Conservation (phyloP, 768 basidiomycete genomes). For the Pleurotus eryngii region DNA sequence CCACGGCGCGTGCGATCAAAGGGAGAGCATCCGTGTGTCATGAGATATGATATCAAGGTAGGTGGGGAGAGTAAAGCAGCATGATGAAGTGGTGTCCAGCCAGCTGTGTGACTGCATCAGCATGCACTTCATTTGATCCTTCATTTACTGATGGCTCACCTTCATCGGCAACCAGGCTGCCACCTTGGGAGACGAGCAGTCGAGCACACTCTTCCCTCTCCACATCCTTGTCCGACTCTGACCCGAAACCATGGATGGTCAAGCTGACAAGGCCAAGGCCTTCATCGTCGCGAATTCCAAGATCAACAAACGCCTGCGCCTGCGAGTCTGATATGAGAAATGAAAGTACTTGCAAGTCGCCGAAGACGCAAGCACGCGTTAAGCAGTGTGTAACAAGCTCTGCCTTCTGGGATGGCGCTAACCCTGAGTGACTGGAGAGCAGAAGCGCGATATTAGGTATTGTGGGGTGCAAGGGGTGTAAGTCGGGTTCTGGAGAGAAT, state of each 20-base stretch:
- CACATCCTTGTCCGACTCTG: conserved; percentile 77
- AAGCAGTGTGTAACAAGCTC: conserved; percentile 74
- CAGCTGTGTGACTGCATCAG: conserved; percentile 45
- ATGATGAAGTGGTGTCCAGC: conserved; percentile 95
- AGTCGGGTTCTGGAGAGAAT: conserved; percentile 72
- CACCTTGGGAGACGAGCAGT: conserved; percentile 74
- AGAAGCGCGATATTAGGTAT: conserved; percentile 57
- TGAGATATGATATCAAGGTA: conserved; percentile 85
- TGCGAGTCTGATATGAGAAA: conserved; percentile 68
- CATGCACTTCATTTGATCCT: background rate
- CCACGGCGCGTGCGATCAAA: conserved; percentile 74
- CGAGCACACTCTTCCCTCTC: conserved; percentile 91
- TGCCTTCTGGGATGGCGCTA: conserved; percentile 63
- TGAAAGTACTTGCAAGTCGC: conserved; percentile 67
- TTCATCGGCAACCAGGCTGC: conserved; percentile 64
- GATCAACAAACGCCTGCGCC: conserved; percentile 64
- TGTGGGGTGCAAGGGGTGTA: conserved; percentile 76
- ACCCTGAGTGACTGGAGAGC: conserved; percentile 64
- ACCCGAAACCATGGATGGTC: conserved; percentile 78
- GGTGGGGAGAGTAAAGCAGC: conserved; percentile 87
- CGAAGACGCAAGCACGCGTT: conserved; percentile 74
- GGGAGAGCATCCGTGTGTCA: conserved; percentile 89
- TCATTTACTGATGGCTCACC: conserved; percentile 36
- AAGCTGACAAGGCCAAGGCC: conserved; percentile 77
- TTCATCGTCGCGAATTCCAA: conserved; percentile 77